Evolutionary conservation across 257 asterid species (phyloP).

Genomic region (Handroanthus guayacan): DNA sequence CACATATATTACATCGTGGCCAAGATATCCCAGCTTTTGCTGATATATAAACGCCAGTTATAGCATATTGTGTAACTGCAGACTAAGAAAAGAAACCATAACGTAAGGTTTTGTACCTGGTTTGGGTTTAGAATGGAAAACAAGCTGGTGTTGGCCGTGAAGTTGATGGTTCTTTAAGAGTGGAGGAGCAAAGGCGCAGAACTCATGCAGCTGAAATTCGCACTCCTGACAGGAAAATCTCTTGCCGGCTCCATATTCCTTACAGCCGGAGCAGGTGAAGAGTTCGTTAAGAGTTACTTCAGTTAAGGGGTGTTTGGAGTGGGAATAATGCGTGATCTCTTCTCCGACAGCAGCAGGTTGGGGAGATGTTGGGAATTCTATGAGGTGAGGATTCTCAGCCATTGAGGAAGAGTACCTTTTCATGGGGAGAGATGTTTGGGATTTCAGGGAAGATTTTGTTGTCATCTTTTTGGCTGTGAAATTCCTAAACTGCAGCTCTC

Average conservation of each 20-base stretch:
- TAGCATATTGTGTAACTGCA: not conserved
- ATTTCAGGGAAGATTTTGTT: constrained; percentile 27
- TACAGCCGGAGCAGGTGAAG: constrained; percentile 75
- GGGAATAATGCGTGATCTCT: constrained; percentile 63
- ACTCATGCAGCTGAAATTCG: constrained; percentile 79
- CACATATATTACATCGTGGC: constrained; percentile 79
- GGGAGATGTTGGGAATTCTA: constrained; percentile 67
- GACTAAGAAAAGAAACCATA: not conserved
- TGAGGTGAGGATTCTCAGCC: not conserved
- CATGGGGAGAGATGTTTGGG: constrained; percentile 33
- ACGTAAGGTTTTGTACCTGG: constrained; percentile 46
- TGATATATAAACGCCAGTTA: not conserved
- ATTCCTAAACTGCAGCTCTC: not conserved
- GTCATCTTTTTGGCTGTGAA: not conserved
- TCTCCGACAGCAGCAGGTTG: constrained; percentile 42
- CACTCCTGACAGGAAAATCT: constrained; percentile 74
- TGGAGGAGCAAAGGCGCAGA: constrained; percentile 70
- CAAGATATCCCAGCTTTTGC: constrained; percentile 64
- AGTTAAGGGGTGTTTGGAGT: constrained; percentile 70
- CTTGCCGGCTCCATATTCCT: constrained; percentile 79
- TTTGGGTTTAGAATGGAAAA: constrained; percentile 73
- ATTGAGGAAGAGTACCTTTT: constrained; percentile 40
- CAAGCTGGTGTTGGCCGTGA: constrained; percentile 83
- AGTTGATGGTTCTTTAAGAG: constrained; percentile 67
- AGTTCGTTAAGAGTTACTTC: constrained; percentile 53